Conservation (phyloP, 169 alveolate genomes). For the Plasmodium yoelii region DNA sequence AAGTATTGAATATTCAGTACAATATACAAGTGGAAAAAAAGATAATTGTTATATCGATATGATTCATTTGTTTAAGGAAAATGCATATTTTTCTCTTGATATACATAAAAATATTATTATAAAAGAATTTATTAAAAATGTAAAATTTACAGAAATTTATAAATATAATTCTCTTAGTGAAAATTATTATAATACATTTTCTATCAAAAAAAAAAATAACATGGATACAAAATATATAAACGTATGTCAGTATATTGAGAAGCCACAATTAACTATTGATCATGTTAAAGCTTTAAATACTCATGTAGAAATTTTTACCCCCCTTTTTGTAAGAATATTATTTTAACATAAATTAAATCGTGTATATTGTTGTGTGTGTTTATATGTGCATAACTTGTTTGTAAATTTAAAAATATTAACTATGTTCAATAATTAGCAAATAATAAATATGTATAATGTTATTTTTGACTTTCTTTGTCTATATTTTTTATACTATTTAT, state of each 20-base stretch:
- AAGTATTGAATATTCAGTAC: conserved; percentile 55
- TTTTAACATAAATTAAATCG: neutral
- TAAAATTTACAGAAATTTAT: conserved; percentile 52
- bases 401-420: too few species aligned
- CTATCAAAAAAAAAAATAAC: conserved; percentile 22
- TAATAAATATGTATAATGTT: neutral
- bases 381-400: too few species aligned
- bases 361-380: too few species aligned
- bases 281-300: conserved; percentile 53
- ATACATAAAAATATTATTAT: conserved; percentile 54
- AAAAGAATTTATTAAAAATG: conserved; percentile 67
- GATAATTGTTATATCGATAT: conserved; percentile 46
- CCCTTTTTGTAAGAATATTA: conserved; percentile 59
- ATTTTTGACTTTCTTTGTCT: neutral
- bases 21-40: conserved; percentile 37
- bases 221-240: conserved; percentile 60
- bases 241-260: conserved; percentile 36
- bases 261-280: conserved; percentile 55
- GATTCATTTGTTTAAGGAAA: conserved; percentile 43
- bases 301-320: conserved; percentile 44
- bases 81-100: conserved; percentile 39
- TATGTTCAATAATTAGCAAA: too few species aligned
- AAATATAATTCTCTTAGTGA: conserved; percentile 37
- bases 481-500: neutral
- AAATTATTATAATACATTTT: conserved; percentile 24